Conservation (phyloP, 116 monocot species). For the Papilionanthe hybrid region DNA sequence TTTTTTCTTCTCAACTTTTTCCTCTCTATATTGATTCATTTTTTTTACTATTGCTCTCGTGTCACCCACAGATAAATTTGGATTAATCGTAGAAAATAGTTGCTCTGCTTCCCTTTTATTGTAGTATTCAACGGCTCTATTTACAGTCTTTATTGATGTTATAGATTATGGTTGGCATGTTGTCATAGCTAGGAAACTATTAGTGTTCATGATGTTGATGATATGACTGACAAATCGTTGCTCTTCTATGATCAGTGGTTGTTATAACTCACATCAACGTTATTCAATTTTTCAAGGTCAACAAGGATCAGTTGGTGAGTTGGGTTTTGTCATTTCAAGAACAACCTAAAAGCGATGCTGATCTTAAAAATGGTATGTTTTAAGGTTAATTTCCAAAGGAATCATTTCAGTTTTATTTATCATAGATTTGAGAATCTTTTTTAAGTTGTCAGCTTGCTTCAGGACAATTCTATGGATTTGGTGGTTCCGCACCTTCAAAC, state of each 20-base stretch:
- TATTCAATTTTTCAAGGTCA: constrained; percentile 36
- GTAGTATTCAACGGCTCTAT: not conserved
- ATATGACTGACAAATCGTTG: not conserved
- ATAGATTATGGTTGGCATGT: not conserved
- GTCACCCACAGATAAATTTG: too few relatives aligned
- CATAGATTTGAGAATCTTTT: constrained; percentile 3
- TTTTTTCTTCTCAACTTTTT: too few relatives aligned
- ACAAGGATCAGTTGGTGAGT: constrained; percentile 53
- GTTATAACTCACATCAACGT: not conserved
- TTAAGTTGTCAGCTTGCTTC: not conserved
- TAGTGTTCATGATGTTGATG: not conserved
- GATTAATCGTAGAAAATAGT: not conserved
- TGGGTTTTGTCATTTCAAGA: constrained; percentile 88
- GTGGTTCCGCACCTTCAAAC: constrained; percentile 69
- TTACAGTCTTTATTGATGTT: not conserved
- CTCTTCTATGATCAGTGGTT: not conserved
- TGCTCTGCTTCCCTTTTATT: not conserved
- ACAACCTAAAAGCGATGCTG: constrained; percentile 24
- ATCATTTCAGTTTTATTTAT: not conserved
- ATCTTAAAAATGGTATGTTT: constrained; percentile 37
- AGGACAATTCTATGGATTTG: constrained; percentile 88
- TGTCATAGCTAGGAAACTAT: not conserved
- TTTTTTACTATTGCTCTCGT: too few relatives aligned
- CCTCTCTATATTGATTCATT: too few relatives aligned
- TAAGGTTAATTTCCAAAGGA: not conserved